A percentile compares a stretch with the other conserved stretches of the same genome.
Evolutionary conservation across 148 eudicot species (phyloP).

Genomic region (Arctostaphylos glauca): DNA sequence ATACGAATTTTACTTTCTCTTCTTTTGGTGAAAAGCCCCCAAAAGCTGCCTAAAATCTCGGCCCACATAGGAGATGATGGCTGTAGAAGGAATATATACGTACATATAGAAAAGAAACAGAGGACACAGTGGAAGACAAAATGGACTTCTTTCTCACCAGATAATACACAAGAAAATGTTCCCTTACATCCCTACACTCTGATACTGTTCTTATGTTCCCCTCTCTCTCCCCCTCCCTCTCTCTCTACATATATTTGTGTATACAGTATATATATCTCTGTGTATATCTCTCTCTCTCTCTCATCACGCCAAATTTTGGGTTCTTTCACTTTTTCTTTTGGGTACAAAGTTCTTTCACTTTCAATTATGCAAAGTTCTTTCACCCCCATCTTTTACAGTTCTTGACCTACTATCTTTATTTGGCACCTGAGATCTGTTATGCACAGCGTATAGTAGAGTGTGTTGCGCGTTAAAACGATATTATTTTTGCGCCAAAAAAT

Average conservation of each 20-base stretch:
- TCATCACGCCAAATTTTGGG: slow-evolving; percentile 26
- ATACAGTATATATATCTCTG: no score
- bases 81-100: background rate
- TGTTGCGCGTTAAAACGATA: no score
- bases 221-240: slow-evolving; percentile 13
- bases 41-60: slow-evolving; percentile 31
- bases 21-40: slow-evolving; percentile 18
- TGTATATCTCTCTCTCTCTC: background rate
- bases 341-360: slow-evolving; percentile 20
- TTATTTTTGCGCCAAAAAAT: no score
- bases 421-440: no score
- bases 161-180: slow-evolving; percentile 26
- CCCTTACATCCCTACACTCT: slow-evolving; percentile 35
- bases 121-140: slow-evolving; percentile 22
- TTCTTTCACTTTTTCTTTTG: background rate
- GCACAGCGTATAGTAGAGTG: no score
- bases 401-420: background rate
- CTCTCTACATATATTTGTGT: no score
- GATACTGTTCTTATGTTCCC: slow-evolving; percentile 26
- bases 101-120: background rate
- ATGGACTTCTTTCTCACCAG: slow-evolving; percentile 19
- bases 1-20: slow-evolving; percentile 1
- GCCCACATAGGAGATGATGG: slow-evolving; percentile 15
- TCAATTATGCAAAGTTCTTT: slow-evolving; percentile 21
- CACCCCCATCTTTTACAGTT: background rate